Conservation (phyloP, 148 eudicot species). For the Nepenthes gracilis region DNA sequence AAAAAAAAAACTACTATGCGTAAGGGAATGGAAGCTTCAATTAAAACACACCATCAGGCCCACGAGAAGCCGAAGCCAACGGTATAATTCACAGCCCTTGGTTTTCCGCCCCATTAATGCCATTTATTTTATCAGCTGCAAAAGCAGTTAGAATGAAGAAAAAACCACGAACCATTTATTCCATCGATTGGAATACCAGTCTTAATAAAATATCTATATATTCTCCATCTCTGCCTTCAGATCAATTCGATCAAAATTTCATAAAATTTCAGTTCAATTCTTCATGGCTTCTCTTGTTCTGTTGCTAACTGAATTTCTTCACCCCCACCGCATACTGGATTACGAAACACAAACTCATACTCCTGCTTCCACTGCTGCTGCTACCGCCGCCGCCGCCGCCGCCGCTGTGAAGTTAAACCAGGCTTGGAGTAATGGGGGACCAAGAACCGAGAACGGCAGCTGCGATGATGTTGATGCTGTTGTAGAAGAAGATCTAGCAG, state of each 20-base stretch:
- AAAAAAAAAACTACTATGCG: too few relatives aligned
- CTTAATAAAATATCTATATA: too few relatives aligned
- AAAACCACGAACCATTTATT: too few relatives aligned
- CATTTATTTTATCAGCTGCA: neutral
- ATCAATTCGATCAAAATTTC: neutral
- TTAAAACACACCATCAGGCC: too few relatives aligned
- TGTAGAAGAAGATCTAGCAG: neutral
- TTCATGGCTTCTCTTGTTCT: slow-evolving; percentile 2
- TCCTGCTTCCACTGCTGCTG: neutral
- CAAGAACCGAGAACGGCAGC: neutral
- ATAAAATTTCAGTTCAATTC: neutral
- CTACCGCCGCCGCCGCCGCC: neutral
- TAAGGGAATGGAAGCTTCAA: too few relatives aligned
- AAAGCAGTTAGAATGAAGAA: too few relatives aligned
- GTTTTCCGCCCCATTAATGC: too few relatives aligned
- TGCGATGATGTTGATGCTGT: neutral
- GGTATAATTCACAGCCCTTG: too few relatives aligned
- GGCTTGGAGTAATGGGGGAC: neutral
- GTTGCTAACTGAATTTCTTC: neutral
- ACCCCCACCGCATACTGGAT: neutral
- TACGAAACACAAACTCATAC: neutral
- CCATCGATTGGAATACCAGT: too few relatives aligned
- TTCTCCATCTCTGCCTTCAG: neutral
- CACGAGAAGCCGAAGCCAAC: too few relatives aligned
- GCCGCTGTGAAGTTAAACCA: neutral